These are phyloP conservation scores for Lodderomyces parapsilosis DNA, from an alignment of 1,139 yeast genomes.

Conservation along the genomic window DNA sequence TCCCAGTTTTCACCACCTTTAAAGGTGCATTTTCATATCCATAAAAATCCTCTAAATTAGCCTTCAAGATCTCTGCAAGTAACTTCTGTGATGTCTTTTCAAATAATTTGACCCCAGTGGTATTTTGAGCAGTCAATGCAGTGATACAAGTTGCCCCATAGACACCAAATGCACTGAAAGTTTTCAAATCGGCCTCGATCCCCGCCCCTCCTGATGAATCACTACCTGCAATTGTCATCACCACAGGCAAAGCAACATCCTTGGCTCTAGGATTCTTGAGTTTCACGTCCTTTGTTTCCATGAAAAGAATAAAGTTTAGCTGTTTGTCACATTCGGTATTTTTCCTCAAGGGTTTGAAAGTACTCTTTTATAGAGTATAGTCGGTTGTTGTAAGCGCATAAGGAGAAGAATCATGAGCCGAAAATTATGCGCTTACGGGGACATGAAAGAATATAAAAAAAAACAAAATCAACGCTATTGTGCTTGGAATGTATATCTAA, in stretches of 20 bases:
- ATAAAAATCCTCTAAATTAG: conserved; percentile 60
- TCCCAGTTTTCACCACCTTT: conserved; percentile 78
- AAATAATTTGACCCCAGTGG: conserved; percentile 55
- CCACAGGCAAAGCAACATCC: conserved; percentile 32
- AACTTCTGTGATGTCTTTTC: conserved; percentile 45
- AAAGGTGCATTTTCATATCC: conserved; percentile 32
- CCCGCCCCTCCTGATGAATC: conserved; percentile 97
- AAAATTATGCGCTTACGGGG: conserved; percentile 1
- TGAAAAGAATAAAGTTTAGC: neutral
- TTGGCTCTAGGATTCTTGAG: conserved; percentile 1
- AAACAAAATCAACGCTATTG: too few relatives aligned
- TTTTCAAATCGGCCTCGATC: conserved; percentile 87
- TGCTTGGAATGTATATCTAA: too few relatives aligned
- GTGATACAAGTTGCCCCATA: conserved; percentile 81
- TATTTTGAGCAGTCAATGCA: conserved; percentile 84
- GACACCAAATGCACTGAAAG: conserved; percentile 74
- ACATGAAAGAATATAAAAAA: neutral
- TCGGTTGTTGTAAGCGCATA: neutral
- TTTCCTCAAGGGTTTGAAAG: neutral
- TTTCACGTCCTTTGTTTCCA: neutral
- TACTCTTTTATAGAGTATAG: neutral
- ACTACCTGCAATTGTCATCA: conserved; percentile 75
- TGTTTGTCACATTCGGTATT: neutral
- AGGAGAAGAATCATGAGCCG: neutral
- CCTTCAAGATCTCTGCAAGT: conserved; percentile 47